phyloP scores from a whole-genome alignment of 2,329 filamentous ascomycete species.

The Alternaria sp. region DNA sequence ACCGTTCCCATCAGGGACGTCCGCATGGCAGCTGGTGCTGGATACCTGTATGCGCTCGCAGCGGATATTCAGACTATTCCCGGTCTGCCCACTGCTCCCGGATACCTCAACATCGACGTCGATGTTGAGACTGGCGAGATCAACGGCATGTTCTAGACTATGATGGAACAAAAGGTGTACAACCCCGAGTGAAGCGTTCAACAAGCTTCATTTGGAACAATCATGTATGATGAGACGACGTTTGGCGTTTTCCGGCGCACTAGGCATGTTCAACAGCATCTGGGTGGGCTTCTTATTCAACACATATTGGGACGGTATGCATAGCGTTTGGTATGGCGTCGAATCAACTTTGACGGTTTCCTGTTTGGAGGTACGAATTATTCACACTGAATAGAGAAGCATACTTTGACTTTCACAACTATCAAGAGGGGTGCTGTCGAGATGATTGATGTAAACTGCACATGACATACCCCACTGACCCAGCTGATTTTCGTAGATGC shows the following conservation, averaged over 20 bases:
- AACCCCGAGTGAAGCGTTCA: constrained; percentile 2
- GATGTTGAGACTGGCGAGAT: constrained; percentile 60
- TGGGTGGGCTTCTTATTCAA: constrained; percentile 3
- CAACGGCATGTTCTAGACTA: constrained; percentile 76
- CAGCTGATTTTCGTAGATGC: not conserved
- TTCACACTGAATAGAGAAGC: not conserved
- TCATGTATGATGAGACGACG: constrained; percentile 4
- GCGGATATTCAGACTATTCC: constrained; percentile 99
- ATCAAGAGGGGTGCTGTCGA: not conserved
- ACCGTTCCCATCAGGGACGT: constrained; percentile 95
- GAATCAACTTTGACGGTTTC: constrained; percentile 2
- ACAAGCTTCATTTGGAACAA: constrained; percentile 4
- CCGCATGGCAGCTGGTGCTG: constrained; percentile 89
- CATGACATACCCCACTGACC: not conserved
- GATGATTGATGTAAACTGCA: not conserved
- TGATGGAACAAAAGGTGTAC: not conserved
- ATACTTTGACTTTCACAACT: not conserved
- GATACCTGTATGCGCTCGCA: constrained; percentile 80
- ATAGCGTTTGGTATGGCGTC: constrained; percentile 3
- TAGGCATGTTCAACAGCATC: constrained; percentile 2
- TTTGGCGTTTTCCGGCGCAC: constrained; percentile 4
- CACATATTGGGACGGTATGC: not conserved
- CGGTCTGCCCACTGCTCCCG: constrained; percentile 90
- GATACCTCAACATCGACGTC: constrained; percentile 91
- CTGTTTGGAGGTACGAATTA: not conserved